Evolutionary conservation across 768 basidiomycete species (phyloP).

Genomic region (Mycena rebaudengoi): DNA sequence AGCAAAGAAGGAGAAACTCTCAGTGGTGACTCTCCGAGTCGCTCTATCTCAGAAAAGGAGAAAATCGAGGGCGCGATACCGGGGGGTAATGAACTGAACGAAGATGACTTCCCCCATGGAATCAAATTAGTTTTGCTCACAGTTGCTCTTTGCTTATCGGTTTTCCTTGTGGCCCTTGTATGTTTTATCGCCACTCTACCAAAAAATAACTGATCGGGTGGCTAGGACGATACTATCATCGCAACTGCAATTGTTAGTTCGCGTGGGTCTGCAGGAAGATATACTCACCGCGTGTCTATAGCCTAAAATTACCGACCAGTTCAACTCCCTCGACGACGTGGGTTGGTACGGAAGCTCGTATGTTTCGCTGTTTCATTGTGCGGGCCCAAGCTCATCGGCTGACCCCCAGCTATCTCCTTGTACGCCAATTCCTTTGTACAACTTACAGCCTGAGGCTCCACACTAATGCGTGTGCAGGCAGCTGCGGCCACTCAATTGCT

Average conservation of each 20-base stretch:
- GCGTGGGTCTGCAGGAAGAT: too few species aligned
- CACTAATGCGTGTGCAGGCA: constrained; percentile 16
- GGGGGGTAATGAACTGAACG: neutral
- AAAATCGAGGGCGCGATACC: neutral
- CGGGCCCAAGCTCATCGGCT: too few species aligned
- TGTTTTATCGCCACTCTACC: neutral
- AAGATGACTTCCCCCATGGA: constrained; percentile 12
- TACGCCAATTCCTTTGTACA: too few species aligned
- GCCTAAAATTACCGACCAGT: constrained; percentile 40
- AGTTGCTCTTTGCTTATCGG: too few species aligned
- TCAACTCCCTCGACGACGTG: constrained; percentile 37
- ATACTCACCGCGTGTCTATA: too few species aligned
- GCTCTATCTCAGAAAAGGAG: constrained; percentile 5
- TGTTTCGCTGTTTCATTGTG: neutral
- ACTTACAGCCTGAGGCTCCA: too few species aligned
- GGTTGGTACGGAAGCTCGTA: constrained; percentile 13
- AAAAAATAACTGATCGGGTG: too few species aligned
- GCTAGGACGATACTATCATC: constrained; percentile 12
- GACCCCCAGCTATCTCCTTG: too few species aligned
- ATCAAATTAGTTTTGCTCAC: too few species aligned
- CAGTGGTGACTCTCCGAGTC: too few species aligned
- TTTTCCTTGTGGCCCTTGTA: constrained; percentile 7
- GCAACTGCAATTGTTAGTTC: constrained; percentile 34
- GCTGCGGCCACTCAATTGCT: constrained; percentile 29
- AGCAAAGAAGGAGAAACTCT: constrained; percentile 5